A percentile compares a stretch with the other conserved stretches of the same genome.
Conservation (phyloP, 2,329 filamentous ascomycete species). For the Apiospora malaysiana region DNA sequence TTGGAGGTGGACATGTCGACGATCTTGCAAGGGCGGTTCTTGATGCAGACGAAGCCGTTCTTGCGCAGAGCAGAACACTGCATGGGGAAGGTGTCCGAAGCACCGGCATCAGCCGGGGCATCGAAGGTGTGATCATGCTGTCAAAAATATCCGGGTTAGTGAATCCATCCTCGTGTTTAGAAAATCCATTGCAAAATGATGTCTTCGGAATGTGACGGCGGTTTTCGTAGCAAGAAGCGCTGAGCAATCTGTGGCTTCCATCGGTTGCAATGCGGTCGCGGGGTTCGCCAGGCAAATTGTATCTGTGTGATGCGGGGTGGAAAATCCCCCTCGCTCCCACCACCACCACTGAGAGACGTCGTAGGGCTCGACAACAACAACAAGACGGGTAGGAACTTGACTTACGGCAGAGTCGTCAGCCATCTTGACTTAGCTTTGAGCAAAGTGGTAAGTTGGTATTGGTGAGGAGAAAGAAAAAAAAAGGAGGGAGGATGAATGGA, state of each 20-base stretch:
- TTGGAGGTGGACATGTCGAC: constrained; percentile 99
- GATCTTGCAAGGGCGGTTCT: constrained; percentile 99
- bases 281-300: constrained; percentile 22
- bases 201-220: neutral
- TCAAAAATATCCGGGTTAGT: constrained; percentile 24
- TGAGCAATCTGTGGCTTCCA: neutral
- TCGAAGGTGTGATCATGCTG: constrained; percentile 82
- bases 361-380: neutral
- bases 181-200: neutral
- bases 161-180: neutral
- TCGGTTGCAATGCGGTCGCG: constrained; percentile 23
- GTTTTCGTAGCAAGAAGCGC: neutral
- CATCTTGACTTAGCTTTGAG: constrained; percentile 58
- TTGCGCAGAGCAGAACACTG: constrained; percentile 99
- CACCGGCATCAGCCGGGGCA: constrained; percentile 86
- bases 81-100: constrained; percentile 93
- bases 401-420: constrained; percentile 61
- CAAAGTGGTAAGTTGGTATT: constrained; percentile 32
- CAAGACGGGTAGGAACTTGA: constrained; percentile 26
- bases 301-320: constrained; percentile 33
- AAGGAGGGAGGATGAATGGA: constrained; percentile 33
- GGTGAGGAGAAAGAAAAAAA: constrained; percentile 28
- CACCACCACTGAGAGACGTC: neutral
- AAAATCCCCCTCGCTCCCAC: constrained; percentile 11
- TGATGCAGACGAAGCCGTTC: constrained; percentile 99